A percentile compares a stretch with the other conserved stretches of the same genome.
phyloP scores from a whole-genome alignment of 495 filamentous ascomycete genomes.

The Xylaria nigripes region DNA sequence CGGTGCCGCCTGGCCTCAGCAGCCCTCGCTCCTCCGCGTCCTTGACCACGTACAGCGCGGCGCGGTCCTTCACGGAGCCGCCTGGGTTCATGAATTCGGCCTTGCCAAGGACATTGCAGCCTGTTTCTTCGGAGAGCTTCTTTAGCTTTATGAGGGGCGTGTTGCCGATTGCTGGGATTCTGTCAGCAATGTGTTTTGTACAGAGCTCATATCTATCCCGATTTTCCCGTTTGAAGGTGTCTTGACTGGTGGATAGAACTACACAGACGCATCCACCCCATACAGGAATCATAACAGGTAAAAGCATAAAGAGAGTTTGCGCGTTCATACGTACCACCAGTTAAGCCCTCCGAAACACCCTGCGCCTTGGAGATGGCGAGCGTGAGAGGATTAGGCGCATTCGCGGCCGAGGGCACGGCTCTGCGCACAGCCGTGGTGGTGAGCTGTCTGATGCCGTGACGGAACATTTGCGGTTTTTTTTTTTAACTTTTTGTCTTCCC shows the following conservation, averaged over 20 bases:
- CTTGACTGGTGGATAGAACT: no score
- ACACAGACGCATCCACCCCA: no score
- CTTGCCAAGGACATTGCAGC: conserved; percentile 91
- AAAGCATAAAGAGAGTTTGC: not conserved
- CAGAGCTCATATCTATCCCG: no score
- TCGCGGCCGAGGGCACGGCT: conserved; percentile 15
- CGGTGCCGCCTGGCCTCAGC: conserved; percentile 77
- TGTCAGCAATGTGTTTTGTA: not conserved
- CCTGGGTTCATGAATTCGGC: conserved; percentile 99
- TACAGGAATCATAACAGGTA: no score
- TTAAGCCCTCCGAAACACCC: conserved; percentile 71
- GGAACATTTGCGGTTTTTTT: conserved; percentile 36
- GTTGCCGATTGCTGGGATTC: conserved; percentile 79
- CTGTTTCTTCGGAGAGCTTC: conserved; percentile 78
- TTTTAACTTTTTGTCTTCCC: not conserved
- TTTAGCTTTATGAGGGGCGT: conserved; percentile 90
- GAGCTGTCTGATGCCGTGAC: conserved; percentile 41
- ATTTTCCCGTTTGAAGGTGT: no score
- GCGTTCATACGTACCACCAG: conserved; percentile 56
- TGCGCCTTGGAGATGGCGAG: conserved; percentile 68
- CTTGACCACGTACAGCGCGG: conserved; percentile 85
- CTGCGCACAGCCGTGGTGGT: conserved; percentile 41
- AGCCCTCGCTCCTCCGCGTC: conserved; percentile 86
- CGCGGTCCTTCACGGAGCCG: conserved; percentile 92
- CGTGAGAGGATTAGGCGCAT: conserved; percentile 29